Percentiles rank a stretch among this genome's conserved stretches.
These are phyloP conservation scores for Yamadazyma akitaensis DNA, from an alignment of 805 yeast genomes.

Conservation along the genomic window DNA sequence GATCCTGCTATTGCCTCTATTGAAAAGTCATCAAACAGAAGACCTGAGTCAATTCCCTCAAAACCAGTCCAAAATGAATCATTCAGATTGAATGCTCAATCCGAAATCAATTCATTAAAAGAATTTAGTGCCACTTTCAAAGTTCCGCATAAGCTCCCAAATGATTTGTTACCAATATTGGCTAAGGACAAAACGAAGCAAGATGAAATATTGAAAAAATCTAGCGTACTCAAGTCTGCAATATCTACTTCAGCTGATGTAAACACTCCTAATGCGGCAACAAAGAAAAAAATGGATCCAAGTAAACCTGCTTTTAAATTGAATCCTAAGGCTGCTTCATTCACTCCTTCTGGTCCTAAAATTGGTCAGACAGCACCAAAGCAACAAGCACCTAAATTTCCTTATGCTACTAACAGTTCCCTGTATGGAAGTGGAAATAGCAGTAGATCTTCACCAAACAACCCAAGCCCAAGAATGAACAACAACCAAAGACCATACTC, in stretches of 20 bases:
- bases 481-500: conserved; percentile 30
- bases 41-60: conserved; percentile 33
- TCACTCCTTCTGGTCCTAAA: conserved; percentile 44
- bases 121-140: conserved; percentile 82
- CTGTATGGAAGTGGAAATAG: conserved; percentile 4
- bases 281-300: conserved; percentile 53
- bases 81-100: conserved; percentile 48
- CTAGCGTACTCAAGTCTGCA: conserved; percentile 17
- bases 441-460: conserved; percentile 22
- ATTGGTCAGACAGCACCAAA: conserved; percentile 18
- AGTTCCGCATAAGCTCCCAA: conserved; percentile 58
- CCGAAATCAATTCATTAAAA: conserved; percentile 65
- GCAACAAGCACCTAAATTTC: conserved; percentile 15
- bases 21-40: conserved; percentile 21
- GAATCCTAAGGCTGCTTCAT: conserved; percentile 66
- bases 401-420: conserved; percentile 6
- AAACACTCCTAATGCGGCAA: not conserved
- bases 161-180: conserved; percentile 65
- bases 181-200: conserved; percentile 67
- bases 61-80: conserved; percentile 33
- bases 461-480: conserved; percentile 33
- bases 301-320: conserved; percentile 62
- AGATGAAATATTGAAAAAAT: conserved; percentile 52
- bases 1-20: conserved; percentile 69
- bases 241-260: not conserved